Percentiles rank a stretch among this genome's conserved stretches.
Evolutionary conservation across 2,329 filamentous ascomycete genomes (phyloP).

Genomic region (Alternaria novae-zelandiae): DNA sequence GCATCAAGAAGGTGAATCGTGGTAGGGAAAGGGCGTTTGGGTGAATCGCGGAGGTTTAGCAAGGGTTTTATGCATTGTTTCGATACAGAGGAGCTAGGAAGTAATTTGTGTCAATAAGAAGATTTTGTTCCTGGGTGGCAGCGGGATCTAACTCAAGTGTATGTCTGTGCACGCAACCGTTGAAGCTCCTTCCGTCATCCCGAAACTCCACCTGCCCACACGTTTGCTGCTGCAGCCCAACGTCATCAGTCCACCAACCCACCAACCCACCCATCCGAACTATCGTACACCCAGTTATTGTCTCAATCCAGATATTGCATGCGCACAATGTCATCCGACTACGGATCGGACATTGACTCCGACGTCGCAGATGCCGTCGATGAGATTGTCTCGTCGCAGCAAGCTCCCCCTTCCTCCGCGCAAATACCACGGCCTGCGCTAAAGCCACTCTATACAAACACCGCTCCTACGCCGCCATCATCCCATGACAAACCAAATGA

Average conservation of each 20-base stretch:
- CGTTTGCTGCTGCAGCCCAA: background rate
- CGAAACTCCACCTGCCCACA: background rate
- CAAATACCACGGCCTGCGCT: background rate
- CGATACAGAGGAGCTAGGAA: too few relatives aligned
- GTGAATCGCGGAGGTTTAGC: too few relatives aligned
- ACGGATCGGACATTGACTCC: background rate
- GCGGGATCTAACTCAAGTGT: background rate
- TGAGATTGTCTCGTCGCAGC: background rate
- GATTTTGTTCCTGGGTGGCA: too few relatives aligned
- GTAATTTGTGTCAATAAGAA: too few relatives aligned
- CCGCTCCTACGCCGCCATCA: rapidly evolving
- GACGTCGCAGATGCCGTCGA: background rate
- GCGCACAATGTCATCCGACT: background rate
- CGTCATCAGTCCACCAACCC: background rate
- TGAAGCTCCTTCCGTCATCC: background rate
- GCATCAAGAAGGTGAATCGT: too few relatives aligned
- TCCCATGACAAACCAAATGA: background rate
- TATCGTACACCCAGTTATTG: background rate
- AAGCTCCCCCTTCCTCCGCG: background rate
- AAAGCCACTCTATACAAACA: background rate
- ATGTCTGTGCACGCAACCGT: background rate
- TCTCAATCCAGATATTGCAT: background rate
- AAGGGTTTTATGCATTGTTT: too few relatives aligned
- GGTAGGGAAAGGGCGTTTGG: background rate
- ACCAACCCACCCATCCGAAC: too few relatives aligned